Evolutionary conservation across 2,329 filamentous ascomycete species (phyloP).

Genomic region (Fusarium albidum): DNA sequence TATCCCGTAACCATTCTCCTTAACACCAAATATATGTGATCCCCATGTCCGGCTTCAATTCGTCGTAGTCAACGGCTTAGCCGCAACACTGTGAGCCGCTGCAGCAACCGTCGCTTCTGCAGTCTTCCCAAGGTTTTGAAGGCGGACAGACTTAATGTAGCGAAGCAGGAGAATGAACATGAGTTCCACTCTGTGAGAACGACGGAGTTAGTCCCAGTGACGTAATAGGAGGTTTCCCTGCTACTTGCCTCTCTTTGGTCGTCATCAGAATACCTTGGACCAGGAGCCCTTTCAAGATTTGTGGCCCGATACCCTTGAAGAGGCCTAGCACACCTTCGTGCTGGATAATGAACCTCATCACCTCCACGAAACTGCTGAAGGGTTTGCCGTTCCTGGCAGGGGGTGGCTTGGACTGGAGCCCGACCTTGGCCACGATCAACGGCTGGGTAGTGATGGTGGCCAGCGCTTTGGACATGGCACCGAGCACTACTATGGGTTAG

Average conservation of each 20-base stretch:
- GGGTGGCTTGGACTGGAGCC: conserved; percentile 91
- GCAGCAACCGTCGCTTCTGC: conserved; percentile 67
- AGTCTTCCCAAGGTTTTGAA: conserved; percentile 73
- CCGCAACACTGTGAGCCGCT: conserved; percentile 54
- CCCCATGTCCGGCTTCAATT: conserved; percentile 12
- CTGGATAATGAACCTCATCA: conserved; percentile 92
- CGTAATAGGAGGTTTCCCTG: not conserved
- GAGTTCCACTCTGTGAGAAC: conserved; percentile 76
- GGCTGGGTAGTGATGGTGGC: conserved; percentile 94
- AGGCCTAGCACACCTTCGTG: conserved; percentile 85
- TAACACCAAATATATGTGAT: conserved; percentile 27
- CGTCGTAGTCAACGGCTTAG: conserved; percentile 39
- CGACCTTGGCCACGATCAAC: conserved; percentile 96
- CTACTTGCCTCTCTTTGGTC: conserved; percentile 88
- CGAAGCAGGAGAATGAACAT: conserved; percentile 86
- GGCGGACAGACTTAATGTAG: conserved; percentile 76
- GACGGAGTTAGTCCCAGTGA: conserved; percentile 25
- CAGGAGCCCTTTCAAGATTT: conserved; percentile 89
- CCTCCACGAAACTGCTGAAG: conserved; percentile 92
- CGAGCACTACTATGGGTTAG: conserved; percentile 69
- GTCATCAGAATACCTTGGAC: conserved; percentile 99
- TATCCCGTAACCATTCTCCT: conserved; percentile 23
- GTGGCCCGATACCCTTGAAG: conserved; percentile 96
- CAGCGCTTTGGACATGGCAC: conserved; percentile 89
- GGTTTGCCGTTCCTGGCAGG: conserved; percentile 84